Conservation (phyloP, 805 yeast species). For the Yarrowia sp. region DNA sequence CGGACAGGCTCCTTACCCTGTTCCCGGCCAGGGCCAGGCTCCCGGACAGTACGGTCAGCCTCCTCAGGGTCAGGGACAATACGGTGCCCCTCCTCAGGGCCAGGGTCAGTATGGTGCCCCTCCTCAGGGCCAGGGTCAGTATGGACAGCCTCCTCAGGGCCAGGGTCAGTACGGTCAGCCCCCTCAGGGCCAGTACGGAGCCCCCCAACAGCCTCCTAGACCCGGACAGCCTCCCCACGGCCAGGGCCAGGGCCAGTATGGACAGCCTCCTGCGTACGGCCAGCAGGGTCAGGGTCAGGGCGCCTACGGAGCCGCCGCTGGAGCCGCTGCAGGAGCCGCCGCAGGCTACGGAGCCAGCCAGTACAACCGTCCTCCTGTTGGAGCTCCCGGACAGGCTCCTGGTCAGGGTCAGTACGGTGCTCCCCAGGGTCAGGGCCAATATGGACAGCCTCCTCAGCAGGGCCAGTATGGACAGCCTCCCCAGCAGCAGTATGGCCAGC, state of each 20-base stretch:
- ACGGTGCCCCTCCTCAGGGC: background rate
- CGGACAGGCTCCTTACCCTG: slow-evolving; percentile 12
- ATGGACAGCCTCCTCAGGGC: slow-evolving; percentile 32
- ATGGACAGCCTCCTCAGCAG: slow-evolving; percentile 40
- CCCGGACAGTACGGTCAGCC: slow-evolving; percentile 8
- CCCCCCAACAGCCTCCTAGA: slow-evolving; percentile 30
- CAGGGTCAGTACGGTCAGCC: slow-evolving; percentile 9
- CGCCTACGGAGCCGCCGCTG: slow-evolving; percentile 13
- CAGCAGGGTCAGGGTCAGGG: slow-evolving; percentile 34
- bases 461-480: background rate
- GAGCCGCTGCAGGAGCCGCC: slow-evolving; percentile 33
- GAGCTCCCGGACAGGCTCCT: slow-evolving; percentile 40
- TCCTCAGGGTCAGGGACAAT: slow-evolving; percentile 15
- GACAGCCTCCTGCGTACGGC: slow-evolving; percentile 16
- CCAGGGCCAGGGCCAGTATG: slow-evolving; percentile 39
- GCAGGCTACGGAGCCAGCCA: slow-evolving; percentile 39
- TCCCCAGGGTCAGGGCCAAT: slow-evolving; percentile 39
- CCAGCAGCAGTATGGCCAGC: background rate
- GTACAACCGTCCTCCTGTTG: slow-evolving; percentile 39
- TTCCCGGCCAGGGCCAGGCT: slow-evolving; percentile 9
- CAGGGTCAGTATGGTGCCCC: slow-evolving; percentile 11
- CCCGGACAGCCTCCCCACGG: slow-evolving; percentile 27
- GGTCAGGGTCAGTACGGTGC: slow-evolving; percentile 9
- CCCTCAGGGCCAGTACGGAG: slow-evolving; percentile 17
- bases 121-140: slow-evolving; percentile 38